Evolutionary conservation across 2,329 filamentous ascomycete species (phyloP).

Genomic region (Trichophyton verrucosum): DNA sequence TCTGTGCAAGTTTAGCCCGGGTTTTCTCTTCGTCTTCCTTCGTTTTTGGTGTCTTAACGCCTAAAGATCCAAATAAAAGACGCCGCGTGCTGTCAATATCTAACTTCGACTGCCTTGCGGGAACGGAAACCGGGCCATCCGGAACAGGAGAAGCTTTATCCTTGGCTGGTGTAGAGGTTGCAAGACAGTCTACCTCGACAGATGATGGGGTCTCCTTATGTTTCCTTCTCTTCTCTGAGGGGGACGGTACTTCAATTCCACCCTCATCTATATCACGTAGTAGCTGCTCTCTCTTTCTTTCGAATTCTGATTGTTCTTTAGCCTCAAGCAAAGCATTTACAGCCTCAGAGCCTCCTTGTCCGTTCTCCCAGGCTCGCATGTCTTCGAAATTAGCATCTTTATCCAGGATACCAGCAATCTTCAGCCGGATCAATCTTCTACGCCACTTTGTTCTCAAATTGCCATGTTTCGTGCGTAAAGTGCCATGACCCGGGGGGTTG

Average conservation of each 20-base stretch:
- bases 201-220: conserved; percentile 10
- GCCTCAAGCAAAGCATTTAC: conserved; percentile 5
- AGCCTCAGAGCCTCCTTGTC: not conserved
- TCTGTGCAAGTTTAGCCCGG: conserved; percentile 47
- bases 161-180: conserved; percentile 3
- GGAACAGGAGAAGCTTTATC: not conserved
- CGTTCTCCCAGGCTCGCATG: conserved; percentile 28
- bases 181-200: not conserved
- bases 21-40: conserved; percentile 56
- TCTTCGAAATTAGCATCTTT: conserved; percentile 40
- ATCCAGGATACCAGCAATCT: conserved; percentile 42
- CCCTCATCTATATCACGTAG: conserved; percentile 41
- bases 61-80: conserved; percentile 60
- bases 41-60: conserved; percentile 54
- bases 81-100: conserved; percentile 53
- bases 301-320: conserved; percentile 32
- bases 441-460: conserved; percentile 43
- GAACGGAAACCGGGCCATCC: conserved; percentile 8
- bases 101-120: conserved; percentile 33
- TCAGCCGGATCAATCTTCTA: conserved; percentile 40
- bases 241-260: conserved; percentile 37
- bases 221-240: conserved; percentile 21
- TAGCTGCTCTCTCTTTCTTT: conserved; percentile 40
- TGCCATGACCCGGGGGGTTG: conserved; percentile 39
- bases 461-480: conserved; percentile 39